Percentiles rank a stretch among this genome's conserved stretches.
phyloP scores from a whole-genome alignment of 352 stramenopile species.

The Phytopythium oedochilum region DNA sequence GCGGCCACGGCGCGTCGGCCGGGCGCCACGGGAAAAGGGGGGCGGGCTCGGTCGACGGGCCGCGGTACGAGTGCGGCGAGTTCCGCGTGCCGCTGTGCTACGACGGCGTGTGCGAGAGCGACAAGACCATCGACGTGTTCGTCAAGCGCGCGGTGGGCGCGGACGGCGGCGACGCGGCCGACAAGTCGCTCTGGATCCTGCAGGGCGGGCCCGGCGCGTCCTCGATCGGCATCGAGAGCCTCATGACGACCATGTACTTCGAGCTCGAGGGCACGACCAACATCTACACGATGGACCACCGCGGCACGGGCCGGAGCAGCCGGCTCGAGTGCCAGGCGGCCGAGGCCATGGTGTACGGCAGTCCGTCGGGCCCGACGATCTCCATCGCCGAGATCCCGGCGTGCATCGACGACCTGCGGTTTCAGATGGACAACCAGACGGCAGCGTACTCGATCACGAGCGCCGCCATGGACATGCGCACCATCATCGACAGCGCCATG shows the following conservation, averaged over 20 bases:
- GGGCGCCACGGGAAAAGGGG: slow-evolving; percentile 7
- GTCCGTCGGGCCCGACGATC: slow-evolving; percentile 44
- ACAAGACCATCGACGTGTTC: slow-evolving; percentile 49
- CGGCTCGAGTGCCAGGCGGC: slow-evolving; percentile 51
- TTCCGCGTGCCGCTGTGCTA: slow-evolving; percentile 72
- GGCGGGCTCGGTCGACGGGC: neutral
- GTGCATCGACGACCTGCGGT: slow-evolving; percentile 68
- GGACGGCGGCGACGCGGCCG: slow-evolving; percentile 4
- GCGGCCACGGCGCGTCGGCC: neutral
- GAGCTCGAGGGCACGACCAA: slow-evolving; percentile 44
- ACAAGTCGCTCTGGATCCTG: slow-evolving; percentile 62
- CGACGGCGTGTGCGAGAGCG: slow-evolving; percentile 52
- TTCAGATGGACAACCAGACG: slow-evolving; percentile 72
- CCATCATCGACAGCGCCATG: slow-evolving; percentile 40
- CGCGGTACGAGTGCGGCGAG: slow-evolving; percentile 54
- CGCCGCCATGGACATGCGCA: slow-evolving; percentile 56
- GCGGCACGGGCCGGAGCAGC: slow-evolving; percentile 53
- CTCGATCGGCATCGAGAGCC: slow-evolving; percentile 59
- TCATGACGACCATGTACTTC: slow-evolving; percentile 56
- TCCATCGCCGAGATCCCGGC: slow-evolving; percentile 47
- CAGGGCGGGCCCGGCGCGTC: slow-evolving; percentile 66
- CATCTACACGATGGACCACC: slow-evolving; percentile 69
- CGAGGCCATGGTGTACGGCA: slow-evolving; percentile 40
- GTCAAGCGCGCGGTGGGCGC: slow-evolving; percentile 45
- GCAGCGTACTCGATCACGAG: slow-evolving; percentile 70